Percentiles rank a stretch among this genome's conserved stretches.
These are phyloP conservation scores for Salix suchowensis DNA, from an alignment of 345 rosid species.

Conservation along the genomic window DNA sequence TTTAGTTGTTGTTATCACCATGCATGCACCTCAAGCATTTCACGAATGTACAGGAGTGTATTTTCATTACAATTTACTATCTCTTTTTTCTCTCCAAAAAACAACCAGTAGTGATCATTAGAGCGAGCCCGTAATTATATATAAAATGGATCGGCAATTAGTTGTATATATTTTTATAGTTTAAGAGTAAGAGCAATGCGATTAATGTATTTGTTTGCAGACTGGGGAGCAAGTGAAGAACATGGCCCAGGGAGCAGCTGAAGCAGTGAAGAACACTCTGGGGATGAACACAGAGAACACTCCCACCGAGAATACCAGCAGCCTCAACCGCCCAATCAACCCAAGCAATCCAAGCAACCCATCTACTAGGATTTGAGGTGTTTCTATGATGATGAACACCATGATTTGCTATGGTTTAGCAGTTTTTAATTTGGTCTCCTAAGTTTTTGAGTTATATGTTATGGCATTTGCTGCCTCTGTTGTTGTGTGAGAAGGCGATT, in stretches of 20 bases:
- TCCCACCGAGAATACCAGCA: background rate
- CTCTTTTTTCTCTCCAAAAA: too few species aligned
- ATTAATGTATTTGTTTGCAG: background rate
- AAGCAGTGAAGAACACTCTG: constrained; percentile 27
- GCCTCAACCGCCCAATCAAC: background rate
- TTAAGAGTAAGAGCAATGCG: background rate
- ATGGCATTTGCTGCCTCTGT: background rate
- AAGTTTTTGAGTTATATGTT: too few species aligned
- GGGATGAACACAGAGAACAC: constrained; percentile 15
- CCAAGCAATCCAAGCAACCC: background rate
- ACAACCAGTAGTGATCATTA: too few species aligned
- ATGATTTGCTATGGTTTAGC: background rate
- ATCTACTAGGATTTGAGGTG: background rate
- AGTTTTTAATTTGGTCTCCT: too few species aligned
- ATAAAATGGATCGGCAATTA: background rate
- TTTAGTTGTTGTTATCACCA: background rate
- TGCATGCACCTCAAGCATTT: too few species aligned
- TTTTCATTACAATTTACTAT: too few species aligned
- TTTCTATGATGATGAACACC: background rate
- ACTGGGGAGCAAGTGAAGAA: constrained; percentile 28
- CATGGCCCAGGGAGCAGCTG: constrained; percentile 36
- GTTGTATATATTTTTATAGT: background rate
- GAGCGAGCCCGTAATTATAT: background rate
- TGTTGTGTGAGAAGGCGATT: background rate
- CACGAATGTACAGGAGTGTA: too few species aligned